Evolutionary conservation across 306 rosid genomes (phyloP).

Genomic region (Rubus parviflorus): DNA sequence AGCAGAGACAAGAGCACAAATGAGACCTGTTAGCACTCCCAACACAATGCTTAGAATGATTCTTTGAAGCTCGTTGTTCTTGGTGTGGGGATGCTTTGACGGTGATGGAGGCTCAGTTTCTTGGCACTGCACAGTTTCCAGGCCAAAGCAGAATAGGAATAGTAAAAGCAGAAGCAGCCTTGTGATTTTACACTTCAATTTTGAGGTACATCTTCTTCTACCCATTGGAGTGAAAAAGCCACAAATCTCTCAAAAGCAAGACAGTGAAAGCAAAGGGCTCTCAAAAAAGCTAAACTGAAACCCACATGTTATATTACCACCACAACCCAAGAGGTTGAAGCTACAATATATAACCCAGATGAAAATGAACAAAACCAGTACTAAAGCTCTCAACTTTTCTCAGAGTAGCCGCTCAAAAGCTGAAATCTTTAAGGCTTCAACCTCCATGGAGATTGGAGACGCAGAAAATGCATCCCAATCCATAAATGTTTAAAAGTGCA

Average conservation of each 20-base stretch:
- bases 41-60: conserved; percentile 60
- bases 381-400: conserved; percentile 6
- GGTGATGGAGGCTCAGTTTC: conserved; percentile 54
- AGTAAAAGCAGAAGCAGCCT: conserved; percentile 37
- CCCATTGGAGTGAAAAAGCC: conserved; percentile 34
- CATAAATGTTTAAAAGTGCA: conserved; percentile 21
- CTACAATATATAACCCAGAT: conserved; percentile 14
- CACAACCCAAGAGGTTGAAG: conserved; percentile 5
- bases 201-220: conserved; percentile 33
- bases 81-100: conserved; percentile 35
- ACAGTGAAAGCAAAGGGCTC: not conserved
- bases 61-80: conserved; percentile 45
- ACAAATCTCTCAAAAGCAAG: conserved; percentile 24
- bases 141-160: conserved; percentile 36
- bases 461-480: conserved; percentile 12
- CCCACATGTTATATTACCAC: conserved; percentile 5
- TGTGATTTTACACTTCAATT: not conserved
- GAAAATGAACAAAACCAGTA: not conserved
- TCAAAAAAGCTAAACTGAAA: not conserved
- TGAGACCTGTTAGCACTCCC: conserved; percentile 66
- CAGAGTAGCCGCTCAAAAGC: conserved; percentile 8
- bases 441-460: conserved; percentile 12
- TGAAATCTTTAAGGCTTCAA: conserved; percentile 8
- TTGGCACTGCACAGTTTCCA: conserved; percentile 50
- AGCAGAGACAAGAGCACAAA: conserved; percentile 63